Conservation (phyloP, 192 early-diverging fungal species). For the Coemansia sp. region DNA sequence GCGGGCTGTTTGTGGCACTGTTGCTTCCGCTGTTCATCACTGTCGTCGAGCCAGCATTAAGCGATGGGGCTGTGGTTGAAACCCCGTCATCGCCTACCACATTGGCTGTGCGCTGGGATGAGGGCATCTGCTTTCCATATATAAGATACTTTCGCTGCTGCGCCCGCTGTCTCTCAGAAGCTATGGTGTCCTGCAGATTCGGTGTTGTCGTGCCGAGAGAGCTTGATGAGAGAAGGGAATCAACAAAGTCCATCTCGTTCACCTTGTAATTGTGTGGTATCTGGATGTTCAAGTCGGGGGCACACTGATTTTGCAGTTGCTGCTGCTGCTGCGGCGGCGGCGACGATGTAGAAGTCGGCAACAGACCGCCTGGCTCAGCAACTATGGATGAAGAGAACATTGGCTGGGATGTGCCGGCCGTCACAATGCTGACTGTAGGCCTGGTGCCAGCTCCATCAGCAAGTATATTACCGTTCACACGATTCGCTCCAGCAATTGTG, state of each 20-base stretch:
- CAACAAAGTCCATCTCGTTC: neutral
- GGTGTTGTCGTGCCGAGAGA: neutral
- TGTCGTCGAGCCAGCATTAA: neutral
- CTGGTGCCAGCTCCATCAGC: neutral
- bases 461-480: neutral
- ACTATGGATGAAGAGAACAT: conserved; percentile 4
- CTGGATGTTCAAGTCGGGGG: neutral
- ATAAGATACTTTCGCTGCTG: neutral
- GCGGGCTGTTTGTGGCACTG: conserved; percentile 13
- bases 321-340: neutral
- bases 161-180: neutral
- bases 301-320: too few relatives aligned
- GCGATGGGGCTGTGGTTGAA: neutral
- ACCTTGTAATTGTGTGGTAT: neutral
- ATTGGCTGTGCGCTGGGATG: neutral
- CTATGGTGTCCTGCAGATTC: neutral
- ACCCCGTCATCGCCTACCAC: neutral
- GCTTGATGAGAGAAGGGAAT: conserved; percentile 4
- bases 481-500: conserved; percentile 2
- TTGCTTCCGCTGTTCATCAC: neutral
- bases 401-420: neutral
- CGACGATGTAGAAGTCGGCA: neutral
- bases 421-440: neutral
- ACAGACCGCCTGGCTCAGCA: neutral
- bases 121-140: neutral